phyloP scores from a whole-genome alignment of 2,329 filamentous ascomycete species.

The Aspergillus chevalieri region DNA sequence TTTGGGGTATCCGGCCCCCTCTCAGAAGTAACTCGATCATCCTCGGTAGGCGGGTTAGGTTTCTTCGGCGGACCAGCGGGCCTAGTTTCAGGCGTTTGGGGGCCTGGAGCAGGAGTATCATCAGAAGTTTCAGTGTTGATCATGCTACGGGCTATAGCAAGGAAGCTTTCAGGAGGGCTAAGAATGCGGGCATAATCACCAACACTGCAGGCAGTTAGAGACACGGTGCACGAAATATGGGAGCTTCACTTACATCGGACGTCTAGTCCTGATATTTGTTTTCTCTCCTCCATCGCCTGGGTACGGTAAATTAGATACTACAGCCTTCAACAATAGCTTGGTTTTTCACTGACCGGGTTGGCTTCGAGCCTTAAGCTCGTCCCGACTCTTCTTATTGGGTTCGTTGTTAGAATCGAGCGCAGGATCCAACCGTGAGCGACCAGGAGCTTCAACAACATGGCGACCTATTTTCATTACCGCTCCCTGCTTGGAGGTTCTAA shows the following conservation, averaged over 20 bases:
- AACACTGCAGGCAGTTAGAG: conserved; percentile 1
- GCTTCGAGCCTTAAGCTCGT: background rate
- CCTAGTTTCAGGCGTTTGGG: conserved; percentile 4
- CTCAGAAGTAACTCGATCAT: background rate
- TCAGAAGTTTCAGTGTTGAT: conserved; percentile 2
- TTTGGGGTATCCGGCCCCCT: too few species aligned
- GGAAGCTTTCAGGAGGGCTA: conserved; percentile 12
- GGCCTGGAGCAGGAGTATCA: background rate
- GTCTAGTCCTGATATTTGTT: conserved; percentile 8
- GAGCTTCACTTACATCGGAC: conserved; percentile 12
- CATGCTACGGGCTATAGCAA: conserved; percentile 10
- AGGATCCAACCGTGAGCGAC: conserved; percentile 10
- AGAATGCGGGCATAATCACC: conserved; percentile 7
- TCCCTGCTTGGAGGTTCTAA: conserved; percentile 1
- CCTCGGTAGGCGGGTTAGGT: background rate
- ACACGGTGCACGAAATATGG: background rate
- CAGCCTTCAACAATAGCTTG: background rate
- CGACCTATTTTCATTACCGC: conserved; percentile 4
- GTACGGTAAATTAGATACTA: background rate
- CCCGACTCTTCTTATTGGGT: background rate
- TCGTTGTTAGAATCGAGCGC: conserved; percentile 14
- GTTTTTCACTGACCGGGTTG: background rate
- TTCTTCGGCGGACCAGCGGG: background rate
- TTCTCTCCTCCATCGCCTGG: too few species aligned
- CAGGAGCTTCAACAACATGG: conserved; percentile 1